Evolutionary conservation across 352 stramenopile genomes (phyloP), one percentile per base, ranked within the genome.

Genomic region (Globisporangium cystogenes): DNA sequence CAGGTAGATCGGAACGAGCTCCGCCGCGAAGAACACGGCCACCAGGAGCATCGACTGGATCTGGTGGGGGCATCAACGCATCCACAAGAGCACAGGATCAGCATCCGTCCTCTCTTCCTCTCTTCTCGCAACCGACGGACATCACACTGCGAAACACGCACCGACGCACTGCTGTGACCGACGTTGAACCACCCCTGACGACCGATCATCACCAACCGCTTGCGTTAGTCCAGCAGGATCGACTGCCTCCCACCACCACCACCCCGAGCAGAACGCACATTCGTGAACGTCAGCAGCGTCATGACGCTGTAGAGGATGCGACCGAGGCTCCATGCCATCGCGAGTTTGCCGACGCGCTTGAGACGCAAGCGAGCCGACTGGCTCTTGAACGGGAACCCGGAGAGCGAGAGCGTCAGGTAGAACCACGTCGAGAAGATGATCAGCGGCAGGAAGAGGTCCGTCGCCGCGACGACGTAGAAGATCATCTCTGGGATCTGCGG

Each of bases 351-450:
- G 0, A 92, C 78, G 12, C 73, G 70, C 41, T 74, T 62, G 16
- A 90, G 64, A n/a, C 82, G 68, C 35, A 84, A 51, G 21, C 81
- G 59, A 2, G 79, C 64, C 10, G 82, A 82, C 33, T 59, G 59
- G 11, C 76, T 89, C 50, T 94, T 93, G 58, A 87, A 87, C 14
- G 87, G 87, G 57, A 96, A 96, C 4, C 86, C 87, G 14, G 87
- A 93, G 41, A 96, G 74, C 46, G 79, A 90, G 37, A 96, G 59
- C 18, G 87, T 90, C 48, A 97, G 69, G 62, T 96, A 97, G 24
- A 95, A 58, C 79, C 87, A 96, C 50, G 89, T 90, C 20, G 72
- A 75, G n/a, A 94, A 72, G 55, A 96, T 92, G 39, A 96, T 90
- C 27, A 96, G 70, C 43, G 88, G 88, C 39, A 97, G 60, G 53